Conservation (phyloP, 2,329 filamentous ascomycete species). For the Xylogone sp. region DNA sequence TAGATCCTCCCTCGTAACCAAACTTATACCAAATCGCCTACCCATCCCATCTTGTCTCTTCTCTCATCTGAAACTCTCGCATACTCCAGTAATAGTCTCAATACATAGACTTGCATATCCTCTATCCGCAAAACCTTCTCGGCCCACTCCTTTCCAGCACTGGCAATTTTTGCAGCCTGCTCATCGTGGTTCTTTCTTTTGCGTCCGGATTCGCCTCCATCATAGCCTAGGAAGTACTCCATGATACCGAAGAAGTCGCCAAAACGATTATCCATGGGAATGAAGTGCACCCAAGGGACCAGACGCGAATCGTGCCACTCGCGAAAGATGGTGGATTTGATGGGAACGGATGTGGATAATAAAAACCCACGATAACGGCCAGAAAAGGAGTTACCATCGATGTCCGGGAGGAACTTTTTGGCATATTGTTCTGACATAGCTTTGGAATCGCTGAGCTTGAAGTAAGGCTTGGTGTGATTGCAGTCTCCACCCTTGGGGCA, state of each 20-base stretch:
- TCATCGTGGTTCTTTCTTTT: slow-evolving; percentile 35
- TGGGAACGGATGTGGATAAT: slow-evolving; percentile 62
- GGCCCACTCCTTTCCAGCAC: slow-evolving; percentile 67
- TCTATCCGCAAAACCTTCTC: slow-evolving; percentile 66
- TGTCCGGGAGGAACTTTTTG: slow-evolving; percentile 69
- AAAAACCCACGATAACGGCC: slow-evolving; percentile 69
- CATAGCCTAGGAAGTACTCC: slow-evolving; percentile 70
- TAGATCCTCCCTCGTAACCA: not conserved
- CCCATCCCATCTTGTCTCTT: slow-evolving; percentile 29
- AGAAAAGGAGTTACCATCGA: slow-evolving; percentile 72
- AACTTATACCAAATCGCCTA: slow-evolving; percentile 20
- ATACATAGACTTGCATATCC: slow-evolving; percentile 60
- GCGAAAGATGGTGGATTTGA: slow-evolving; percentile 74
- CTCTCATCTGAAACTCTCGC: slow-evolving; percentile 31
- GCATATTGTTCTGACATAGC: slow-evolving; percentile 54
- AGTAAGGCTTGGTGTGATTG: slow-evolving; percentile 34
- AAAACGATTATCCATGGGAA: slow-evolving; percentile 75
- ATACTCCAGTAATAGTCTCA: slow-evolving; percentile 65
- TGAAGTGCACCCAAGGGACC: slow-evolving; percentile 75
- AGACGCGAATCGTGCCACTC: slow-evolving; percentile 80
- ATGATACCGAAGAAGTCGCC: slow-evolving; percentile 70
- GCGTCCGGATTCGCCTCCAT: slow-evolving; percentile 30
- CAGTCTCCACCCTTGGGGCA: slow-evolving; percentile 41
- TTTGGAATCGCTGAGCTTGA: slow-evolving; percentile 42
- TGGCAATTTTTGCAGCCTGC: slow-evolving; percentile 62